Evolutionary conservation across 768 basidiomycete genomes (phyloP), one percentile per base, ranked within the genome.

Genomic region (Pleurotus tuoliensis): DNA sequence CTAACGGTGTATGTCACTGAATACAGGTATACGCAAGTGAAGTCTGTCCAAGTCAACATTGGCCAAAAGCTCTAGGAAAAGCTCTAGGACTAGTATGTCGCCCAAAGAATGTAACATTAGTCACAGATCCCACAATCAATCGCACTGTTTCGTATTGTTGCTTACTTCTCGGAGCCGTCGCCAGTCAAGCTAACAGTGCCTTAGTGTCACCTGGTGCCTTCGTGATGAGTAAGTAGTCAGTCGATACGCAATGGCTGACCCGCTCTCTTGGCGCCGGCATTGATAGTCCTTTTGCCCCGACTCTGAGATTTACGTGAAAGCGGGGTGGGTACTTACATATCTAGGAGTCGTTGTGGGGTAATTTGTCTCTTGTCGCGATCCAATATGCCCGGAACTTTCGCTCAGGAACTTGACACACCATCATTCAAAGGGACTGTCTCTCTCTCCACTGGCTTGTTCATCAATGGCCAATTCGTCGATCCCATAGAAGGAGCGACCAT

Each of bases 381-480:
- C 25, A 58, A 5, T 41, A 78, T 78, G 76, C 65, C 75, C 40
- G 61, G 64, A 15, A 71, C 69, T 5, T 76, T 74, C 58, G 66
- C 71, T 1, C 69, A 86, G 71, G 68, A 74, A 15, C 87, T 86
- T 61, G 68, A 85, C 47, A 80, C 78, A 6, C 73, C 72, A 41
- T 59, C 71, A 58, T 88, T 70, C 81, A 87, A 82, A 69, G 85
- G 83, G n/a, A 72, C 74, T 47, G 73, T 76, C 16, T 73, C 73
- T 5, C 72, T 89, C 59, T 72, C 74, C 62, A 87, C 88, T 3
- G 89, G 90, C 24, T 64, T 88, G 60, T 90, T 82, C 74, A 86
- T 90, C 65, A 73, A 80, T 64, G 81, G 81, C 59, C 62, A 87
- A 68, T 90, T 77, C 65, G 67, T 76, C 18, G 79, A 81, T 22